Percentiles rank a stretch among this genome's conserved stretches.
Evolutionary conservation across 2,329 filamentous ascomycete genomes (phyloP).

Genomic region (Pseudogymnoascus sp.): DNA sequence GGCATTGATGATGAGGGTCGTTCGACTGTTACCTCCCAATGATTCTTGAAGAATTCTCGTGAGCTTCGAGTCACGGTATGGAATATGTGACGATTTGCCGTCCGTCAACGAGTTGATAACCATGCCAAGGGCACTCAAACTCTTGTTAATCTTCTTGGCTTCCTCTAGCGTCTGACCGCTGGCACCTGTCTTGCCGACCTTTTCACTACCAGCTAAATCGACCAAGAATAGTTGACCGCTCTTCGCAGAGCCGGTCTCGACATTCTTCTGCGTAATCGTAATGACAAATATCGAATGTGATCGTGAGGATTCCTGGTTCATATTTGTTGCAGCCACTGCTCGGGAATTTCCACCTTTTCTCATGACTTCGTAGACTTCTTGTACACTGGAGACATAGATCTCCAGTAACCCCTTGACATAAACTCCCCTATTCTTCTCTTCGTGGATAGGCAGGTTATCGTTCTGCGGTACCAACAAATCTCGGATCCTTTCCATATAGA

Average conservation of each 20-base stretch:
- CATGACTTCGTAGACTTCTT: conserved; percentile 96
- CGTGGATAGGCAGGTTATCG: conserved; percentile 94
- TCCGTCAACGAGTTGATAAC: conserved; percentile 97
- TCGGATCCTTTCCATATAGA: conserved; percentile 98
- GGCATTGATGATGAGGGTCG: conserved; percentile 97
- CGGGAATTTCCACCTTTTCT: conserved; percentile 80
- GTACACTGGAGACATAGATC: conserved; percentile 90
- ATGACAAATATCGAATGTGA: conserved; percentile 98
- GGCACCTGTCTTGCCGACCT: conserved; percentile 96
- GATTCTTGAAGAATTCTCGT: conserved; percentile 96
- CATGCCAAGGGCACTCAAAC: conserved; percentile 94
- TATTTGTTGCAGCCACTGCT: conserved; percentile 94
- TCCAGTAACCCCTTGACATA: conserved; percentile 94
- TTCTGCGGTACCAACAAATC: conserved; percentile 89
- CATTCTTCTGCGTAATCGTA: conserved; percentile 94
- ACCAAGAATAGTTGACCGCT: conserved; percentile 95
- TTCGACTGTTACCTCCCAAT: conserved; percentile 92
- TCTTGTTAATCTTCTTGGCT: conserved; percentile 99
- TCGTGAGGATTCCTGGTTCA: conserved; percentile 97
- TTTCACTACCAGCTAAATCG: conserved; percentile 96
- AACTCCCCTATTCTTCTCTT: conserved; percentile 91
- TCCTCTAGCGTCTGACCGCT: conserved; percentile 96
- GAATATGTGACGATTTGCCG: conserved; percentile 91
- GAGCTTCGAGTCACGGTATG: conserved; percentile 96
- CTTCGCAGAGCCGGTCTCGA: conserved; percentile 91